Evolutionary conservation across 805 yeast genomes (phyloP).

Genomic region (Ogataea zsoltii): DNA sequence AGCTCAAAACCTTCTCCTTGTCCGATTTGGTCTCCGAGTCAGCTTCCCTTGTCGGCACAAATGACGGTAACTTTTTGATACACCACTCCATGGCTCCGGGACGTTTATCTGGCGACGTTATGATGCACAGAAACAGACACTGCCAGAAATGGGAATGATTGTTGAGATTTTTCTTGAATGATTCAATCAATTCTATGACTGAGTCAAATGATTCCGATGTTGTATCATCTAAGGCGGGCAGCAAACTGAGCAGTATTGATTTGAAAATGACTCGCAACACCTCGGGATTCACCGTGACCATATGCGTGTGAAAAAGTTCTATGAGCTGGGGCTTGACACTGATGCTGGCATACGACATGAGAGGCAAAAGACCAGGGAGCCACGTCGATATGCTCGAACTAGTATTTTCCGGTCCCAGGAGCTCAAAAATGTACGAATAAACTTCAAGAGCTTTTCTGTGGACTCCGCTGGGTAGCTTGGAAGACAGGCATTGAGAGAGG

Average conservation of each 20-base stretch:
- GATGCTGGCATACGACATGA: constrained; percentile 85
- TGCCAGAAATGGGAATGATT: constrained; percentile 88
- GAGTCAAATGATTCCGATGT: constrained; percentile 77
- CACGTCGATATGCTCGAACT: constrained; percentile 65
- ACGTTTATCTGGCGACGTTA: constrained; percentile 76
- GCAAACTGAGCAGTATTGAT: constrained; percentile 70
- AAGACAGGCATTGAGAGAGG: constrained; percentile 76
- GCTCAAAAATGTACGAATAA: constrained; percentile 67
- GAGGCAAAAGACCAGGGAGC: constrained; percentile 92
- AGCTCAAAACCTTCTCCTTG: constrained; percentile 24
- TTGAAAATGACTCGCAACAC: constrained; percentile 57
- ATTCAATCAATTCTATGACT: constrained; percentile 59
- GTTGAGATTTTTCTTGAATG: constrained; percentile 52
- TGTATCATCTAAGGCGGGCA: constrained; percentile 93
- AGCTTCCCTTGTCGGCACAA: constrained; percentile 27
- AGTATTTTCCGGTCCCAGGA: constrained; percentile 56
- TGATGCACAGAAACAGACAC: constrained; percentile 68
- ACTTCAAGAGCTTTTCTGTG: constrained; percentile 85
- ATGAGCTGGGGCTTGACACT: constrained; percentile 81
- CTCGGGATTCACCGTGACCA: constrained; percentile 52
- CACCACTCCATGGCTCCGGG: constrained; percentile 85
- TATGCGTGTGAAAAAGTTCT: constrained; percentile 54
- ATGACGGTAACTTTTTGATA: constrained; percentile 61
- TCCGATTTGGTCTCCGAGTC: constrained; percentile 8
- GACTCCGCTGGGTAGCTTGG: constrained; percentile 90